Percentiles rank a stretch among this genome's conserved stretches.
Conservation (phyloP, 129 eudicot species). For the Rutidosis leptorrhynchoides region DNA sequence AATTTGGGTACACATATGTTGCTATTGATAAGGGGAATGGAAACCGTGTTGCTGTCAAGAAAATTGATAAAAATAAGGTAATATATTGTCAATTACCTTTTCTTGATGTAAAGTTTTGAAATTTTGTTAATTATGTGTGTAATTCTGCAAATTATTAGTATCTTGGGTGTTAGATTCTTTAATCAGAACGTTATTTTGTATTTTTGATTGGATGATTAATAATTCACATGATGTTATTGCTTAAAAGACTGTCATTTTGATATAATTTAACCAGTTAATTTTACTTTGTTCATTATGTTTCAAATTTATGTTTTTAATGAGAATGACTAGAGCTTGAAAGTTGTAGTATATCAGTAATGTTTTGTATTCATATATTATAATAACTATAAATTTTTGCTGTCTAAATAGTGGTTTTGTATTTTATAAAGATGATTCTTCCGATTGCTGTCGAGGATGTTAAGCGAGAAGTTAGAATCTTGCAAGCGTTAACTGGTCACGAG, state of each 20-base stretch:
- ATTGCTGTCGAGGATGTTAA: conserved; percentile 97
- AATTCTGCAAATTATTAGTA: background rate
- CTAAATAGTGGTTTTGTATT: conserved; percentile 1
- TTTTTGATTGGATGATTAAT: background rate
- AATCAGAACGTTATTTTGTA: background rate
- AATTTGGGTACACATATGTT: conserved; percentile 92
- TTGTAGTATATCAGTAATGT: background rate
- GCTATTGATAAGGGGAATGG: conserved; percentile 75
- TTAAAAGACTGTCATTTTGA: background rate
- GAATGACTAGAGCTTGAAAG: background rate
- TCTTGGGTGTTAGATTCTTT: conserved; percentile 4
- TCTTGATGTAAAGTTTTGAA: background rate
- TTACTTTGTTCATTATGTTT: background rate
- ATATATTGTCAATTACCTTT: background rate
- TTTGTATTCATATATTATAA: background rate
- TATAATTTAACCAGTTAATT: background rate
- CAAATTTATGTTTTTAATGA: background rate
- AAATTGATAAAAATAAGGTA: conserved; percentile 89
- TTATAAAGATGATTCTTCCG: conserved; percentile 79
- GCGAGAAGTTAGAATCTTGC: conserved; percentile 92
- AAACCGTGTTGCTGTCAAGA: conserved; percentile 97
- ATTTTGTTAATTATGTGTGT: background rate
- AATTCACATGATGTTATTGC: background rate
- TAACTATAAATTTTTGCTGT: background rate
- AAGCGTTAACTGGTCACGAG: conserved; percentile 84